Evolutionary conservation across 2,329 filamentous ascomycete species (phyloP).

Genomic region (Penicillium sp.): DNA sequence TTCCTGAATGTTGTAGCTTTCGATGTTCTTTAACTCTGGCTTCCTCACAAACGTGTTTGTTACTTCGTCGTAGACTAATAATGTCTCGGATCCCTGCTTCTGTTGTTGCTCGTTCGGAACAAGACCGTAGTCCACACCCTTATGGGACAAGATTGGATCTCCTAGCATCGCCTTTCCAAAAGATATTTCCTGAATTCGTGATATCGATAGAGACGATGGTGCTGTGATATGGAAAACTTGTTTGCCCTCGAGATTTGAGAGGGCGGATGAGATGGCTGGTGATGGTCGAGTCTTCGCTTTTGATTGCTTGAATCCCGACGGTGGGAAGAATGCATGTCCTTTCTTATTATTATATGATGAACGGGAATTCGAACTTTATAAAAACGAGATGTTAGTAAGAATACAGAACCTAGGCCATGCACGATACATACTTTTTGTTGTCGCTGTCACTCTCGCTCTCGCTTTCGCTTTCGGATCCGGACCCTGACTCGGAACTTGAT

Average conservation of each 20-base stretch:
- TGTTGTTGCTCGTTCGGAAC: slow-evolving; percentile 30
- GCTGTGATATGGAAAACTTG: slow-evolving; percentile 48
- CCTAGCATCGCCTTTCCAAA: slow-evolving; percentile 39
- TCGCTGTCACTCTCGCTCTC: neutral
- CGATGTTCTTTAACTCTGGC: slow-evolving; percentile 23
- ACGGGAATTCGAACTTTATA: neutral
- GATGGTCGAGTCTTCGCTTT: slow-evolving; percentile 30
- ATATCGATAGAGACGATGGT: slow-evolving; percentile 41
- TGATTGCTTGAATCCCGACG: slow-evolving; percentile 39
- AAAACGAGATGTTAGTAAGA: slow-evolving; percentile 8
- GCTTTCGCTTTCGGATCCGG: neutral
- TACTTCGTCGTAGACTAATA: slow-evolving; percentile 35
- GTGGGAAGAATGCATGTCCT: slow-evolving; percentile 34
- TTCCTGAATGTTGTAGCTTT: slow-evolving; percentile 35
- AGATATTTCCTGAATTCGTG: slow-evolving; percentile 43
- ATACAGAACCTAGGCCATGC: neutral
- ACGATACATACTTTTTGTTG: slow-evolving; percentile 16
- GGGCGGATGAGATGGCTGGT: slow-evolving; percentile 28
- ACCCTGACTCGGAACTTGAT: slow-evolving; percentile 18
- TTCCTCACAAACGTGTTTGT: slow-evolving; percentile 30
- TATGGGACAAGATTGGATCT: slow-evolving; percentile 38
- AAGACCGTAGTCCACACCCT: slow-evolving; percentile 42
- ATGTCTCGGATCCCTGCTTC: slow-evolving; percentile 25
- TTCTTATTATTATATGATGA: slow-evolving; percentile 11
- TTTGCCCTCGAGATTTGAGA: slow-evolving; percentile 41